phyloP scores from a whole-genome alignment of 805 yeast genomes.

The Saccharomyces mikatae region DNA sequence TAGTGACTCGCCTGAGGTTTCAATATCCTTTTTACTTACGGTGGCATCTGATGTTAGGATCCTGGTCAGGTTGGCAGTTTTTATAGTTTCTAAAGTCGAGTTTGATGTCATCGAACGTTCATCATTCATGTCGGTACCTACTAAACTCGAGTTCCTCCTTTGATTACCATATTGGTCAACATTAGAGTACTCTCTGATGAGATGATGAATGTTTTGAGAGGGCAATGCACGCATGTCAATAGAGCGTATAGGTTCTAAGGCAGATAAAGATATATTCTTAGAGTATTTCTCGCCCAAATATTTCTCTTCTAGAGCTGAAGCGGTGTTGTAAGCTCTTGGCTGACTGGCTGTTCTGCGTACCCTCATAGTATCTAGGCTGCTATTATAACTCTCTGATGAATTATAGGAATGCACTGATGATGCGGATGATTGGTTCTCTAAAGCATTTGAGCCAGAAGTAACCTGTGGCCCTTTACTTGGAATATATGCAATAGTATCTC shows the following conservation, averaged over 20 bases:
- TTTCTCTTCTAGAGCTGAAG: not conserved
- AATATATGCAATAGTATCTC: not conserved
- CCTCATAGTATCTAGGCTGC: not conserved
- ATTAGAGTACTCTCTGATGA: conserved; percentile 40
- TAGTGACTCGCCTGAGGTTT: conserved; percentile 25
- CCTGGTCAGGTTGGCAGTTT: conserved; percentile 23
- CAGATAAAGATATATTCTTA: conserved; percentile 3
- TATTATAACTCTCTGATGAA: not conserved
- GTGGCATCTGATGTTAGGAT: conserved; percentile 31
- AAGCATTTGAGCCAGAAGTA: not conserved
- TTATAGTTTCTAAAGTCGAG: conserved; percentile 11
- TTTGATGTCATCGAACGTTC: not conserved
- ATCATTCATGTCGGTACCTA: not conserved
- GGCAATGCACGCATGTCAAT: conserved; percentile 32
- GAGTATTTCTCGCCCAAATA: not conserved
- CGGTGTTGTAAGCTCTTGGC: conserved; percentile 19
- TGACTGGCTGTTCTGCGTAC: conserved; percentile 13
- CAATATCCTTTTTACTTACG: conserved; percentile 24
- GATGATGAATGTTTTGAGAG: conserved; percentile 37
- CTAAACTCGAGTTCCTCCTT: conserved; percentile 13
- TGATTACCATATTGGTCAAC: conserved; percentile 29
- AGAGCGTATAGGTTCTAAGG: conserved; percentile 9
- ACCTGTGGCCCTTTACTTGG: not conserved
- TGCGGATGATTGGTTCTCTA: not conserved
- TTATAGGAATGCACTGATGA: not conserved